Base-by-base conservation (phyloP, 371 early-diverging fungal species). In the Smittium mucronatum region DNA sequence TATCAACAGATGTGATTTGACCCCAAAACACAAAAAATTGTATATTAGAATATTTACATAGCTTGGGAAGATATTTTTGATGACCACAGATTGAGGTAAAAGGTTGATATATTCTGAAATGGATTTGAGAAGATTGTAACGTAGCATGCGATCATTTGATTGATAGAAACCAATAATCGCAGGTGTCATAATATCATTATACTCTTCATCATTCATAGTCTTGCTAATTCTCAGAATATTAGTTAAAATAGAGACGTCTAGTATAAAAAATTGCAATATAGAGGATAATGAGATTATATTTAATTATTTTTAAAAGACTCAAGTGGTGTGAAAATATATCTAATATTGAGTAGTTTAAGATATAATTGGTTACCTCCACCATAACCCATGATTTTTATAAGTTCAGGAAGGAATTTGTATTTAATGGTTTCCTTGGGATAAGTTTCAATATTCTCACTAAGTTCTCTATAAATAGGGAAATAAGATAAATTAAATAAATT, bases 361-460 rank as follows among this genome's bases (percentile, higher is more conserved):
- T n/a, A n/a, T n/a, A n/a, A n/a, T n/a, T n/a, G n/a, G n/a, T n/a
- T n/a, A n/a, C n/a, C 88, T 58, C 64, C 89, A n/a, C 95, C 97
- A 80, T 88, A 95, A 71, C 94, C 96, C 67, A 95, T 83, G 0
- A 93, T 87, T 34, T 92, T 89, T 35, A 92, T 79, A 31, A 97
- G 82, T 75, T 94, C 94, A 0, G 97, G 97, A 71, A 93, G 75
- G 47, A 93, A 81, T 78, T 95, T 97, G 83, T 90, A 85, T 69
- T 87, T 88, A 69, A 87, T 84, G 76, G 92, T 95, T 34, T 87
- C 85, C n/a, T 76, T 72, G 21, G 95, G 96, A 70, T 91, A 92
- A 11, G 81, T 80, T 29, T 87, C 88, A 28, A 93, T 81, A 82
- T 58, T 47, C 17, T 58, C 11, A 63, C 35, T 58, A 26, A 34